These are phyloP conservation scores for Chlorencoelia australis DNA, from an alignment of 2,329 filamentous ascomycete species.

Conservation along the genomic window DNA sequence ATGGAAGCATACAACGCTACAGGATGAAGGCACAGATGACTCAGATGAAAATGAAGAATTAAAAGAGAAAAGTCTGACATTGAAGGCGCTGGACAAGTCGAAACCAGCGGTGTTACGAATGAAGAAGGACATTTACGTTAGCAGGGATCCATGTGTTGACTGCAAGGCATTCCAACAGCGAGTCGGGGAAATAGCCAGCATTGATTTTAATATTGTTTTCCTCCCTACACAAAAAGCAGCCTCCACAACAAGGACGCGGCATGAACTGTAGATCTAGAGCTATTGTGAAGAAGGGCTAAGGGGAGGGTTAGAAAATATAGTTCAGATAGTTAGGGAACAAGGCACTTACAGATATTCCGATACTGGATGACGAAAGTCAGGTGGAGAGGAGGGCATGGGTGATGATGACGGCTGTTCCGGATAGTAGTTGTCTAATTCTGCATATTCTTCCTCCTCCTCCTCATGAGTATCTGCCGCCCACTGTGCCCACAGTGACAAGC, in stretches of 20 bases:
- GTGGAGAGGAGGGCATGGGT: conserved; percentile 6
- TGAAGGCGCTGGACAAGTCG: background rate
- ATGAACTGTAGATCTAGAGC: conserved; percentile 1
- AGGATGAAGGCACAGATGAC: too few species aligned
- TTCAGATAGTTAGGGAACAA: background rate
- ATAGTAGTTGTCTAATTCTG: conserved; percentile 4
- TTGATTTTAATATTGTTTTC: background rate
- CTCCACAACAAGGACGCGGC: too few species aligned
- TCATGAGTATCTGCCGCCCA: conserved; percentile 3
- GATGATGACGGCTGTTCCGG: conserved; percentile 5
- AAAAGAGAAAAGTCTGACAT: background rate
- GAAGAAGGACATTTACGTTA: background rate
- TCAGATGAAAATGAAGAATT: too few species aligned
- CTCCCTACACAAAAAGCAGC: too few species aligned
- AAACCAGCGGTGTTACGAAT: background rate
- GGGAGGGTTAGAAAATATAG: background rate
- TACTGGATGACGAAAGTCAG: conserved; percentile 5
- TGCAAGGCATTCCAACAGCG: background rate
- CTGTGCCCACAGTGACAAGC: conserved; percentile 6
- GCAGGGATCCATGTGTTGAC: background rate
- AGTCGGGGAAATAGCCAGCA: background rate
- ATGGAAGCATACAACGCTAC: too few species aligned
- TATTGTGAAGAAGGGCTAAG: conserved; percentile 1
- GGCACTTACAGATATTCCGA: conserved; percentile 1
- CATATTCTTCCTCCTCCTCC: conserved; percentile 5